Base-by-base conservation (phyloP, 176 grass and related monocot species). In the Oryza brachyantha region DNA sequence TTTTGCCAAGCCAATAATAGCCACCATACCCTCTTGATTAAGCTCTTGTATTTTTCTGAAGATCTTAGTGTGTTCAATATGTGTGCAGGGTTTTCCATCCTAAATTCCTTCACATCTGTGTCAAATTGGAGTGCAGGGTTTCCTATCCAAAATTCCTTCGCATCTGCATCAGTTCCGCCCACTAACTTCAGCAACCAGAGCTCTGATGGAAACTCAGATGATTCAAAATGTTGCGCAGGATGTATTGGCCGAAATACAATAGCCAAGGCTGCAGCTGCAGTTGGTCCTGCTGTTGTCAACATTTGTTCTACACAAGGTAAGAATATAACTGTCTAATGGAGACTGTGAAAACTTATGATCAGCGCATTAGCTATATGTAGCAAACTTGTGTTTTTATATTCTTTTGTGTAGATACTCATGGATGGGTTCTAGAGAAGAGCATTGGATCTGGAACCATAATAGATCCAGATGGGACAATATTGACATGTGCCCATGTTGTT, bases 401-500 rank as follows among this genome's bases (percentile, higher is more conserved):
- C 52, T 74, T 71, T 71, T 45, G n/a, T 87, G 65, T 92, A 97
- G 87, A 73, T 70, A 83, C 62, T 61, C 45, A 81, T 87, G 89
- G 84, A 35, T 68, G 80, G 84, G 52, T 60, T n/a, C 22, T 67
- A 36, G 81, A 55, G 24, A 79, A 66, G 64, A 79, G 77, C 84
- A 75, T 90, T n/a, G 91, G 91, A 65, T 94, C 92, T 17, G 95
- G 95, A 76, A 98, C 92, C 65, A 93, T 98, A 76, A 98, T 93
- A 43, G 83, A 92, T 74, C 85, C 95, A 62, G 83, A 94, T 81
- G 95, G 95, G 70, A 92, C 77, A 1, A 92, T 98, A 90, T 66
- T 98, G 66, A 94, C 95, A 39, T 98, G 92, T 85, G 92, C 95
- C 10, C 95, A 98, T 92, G 86, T 94, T 61, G 90, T 98, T 42